Evolutionary conservation across 2,329 filamentous ascomycete species (phyloP), one percentile per base, ranked within the genome.

Genomic region (Penicillium sp.): DNA sequence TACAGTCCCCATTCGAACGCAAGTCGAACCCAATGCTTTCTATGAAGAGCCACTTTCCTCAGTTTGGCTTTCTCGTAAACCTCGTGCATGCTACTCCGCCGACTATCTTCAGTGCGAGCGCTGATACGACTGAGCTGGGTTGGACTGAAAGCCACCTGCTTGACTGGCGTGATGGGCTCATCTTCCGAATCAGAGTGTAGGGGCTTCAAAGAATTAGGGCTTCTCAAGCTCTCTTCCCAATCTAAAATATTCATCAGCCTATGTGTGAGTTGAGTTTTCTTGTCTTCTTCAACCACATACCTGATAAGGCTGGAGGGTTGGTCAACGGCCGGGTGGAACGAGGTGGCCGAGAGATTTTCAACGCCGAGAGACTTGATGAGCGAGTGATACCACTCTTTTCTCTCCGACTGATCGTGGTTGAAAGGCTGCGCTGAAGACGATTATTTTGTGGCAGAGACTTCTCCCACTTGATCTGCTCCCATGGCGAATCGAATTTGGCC

Each of bases 1-100:
- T 78, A 79, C 24, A 75, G 59, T 28, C 64, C 55, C 46, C 71
- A 75, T 59, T 77, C 72, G 48, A 78, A 77, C 5, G 67, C 48
- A 1, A 70, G 11, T 50, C 74, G 73, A 19, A 68, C 68, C 67
- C 68, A 74, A 39, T 68, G 64, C 39, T 67, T 67, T 18, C 73
- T 62, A 48, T 73, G 60, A 16, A 62, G 48, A 21, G 58, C 60
- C n/a, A 59, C 50, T 1, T 51, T 49, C 33, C 58, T 56, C n/a
- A 56, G 9, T 55, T 61, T 62, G n/a, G 60, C 60, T 11, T 62
- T 62, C 42, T 62, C 60, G 18, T 62, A 62, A 1, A 56, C 56
- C 23, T 61, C 58, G 13, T 62, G 52, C 42, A 62, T 47, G 10
- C 52, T 55, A 26, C 52, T 62, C 13, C 48, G 49, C 5, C 45